Percentiles rank a stretch among this genome's conserved stretches.
These are phyloP conservation scores for Candida neerlandica DNA, from an alignment of 1,139 yeast species.

Conservation along the genomic window DNA sequence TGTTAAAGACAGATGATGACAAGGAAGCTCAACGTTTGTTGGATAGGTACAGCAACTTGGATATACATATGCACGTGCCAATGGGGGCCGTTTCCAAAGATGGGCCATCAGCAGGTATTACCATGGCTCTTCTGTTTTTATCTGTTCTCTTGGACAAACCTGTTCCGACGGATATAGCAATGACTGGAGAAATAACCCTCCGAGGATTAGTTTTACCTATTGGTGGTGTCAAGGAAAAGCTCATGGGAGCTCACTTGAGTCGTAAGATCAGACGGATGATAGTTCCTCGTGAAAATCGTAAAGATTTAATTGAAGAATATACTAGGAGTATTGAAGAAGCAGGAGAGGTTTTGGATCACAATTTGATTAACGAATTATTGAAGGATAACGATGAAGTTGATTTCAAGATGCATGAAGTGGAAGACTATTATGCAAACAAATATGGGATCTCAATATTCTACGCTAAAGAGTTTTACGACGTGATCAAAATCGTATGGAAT, in stretches of 20 bases:
- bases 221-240: constrained; percentile 86
- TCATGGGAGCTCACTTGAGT: constrained; percentile 80
- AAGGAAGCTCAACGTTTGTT: constrained; percentile 28
- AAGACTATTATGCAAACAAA: constrained; percentile 48
- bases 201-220: constrained; percentile 86
- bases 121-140: constrained; percentile 80
- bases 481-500: constrained; percentile 68
- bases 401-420: constrained; percentile 45
- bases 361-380: constrained; percentile 36
- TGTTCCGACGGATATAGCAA: constrained; percentile 71
- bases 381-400: constrained; percentile 35
- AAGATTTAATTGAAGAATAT: constrained; percentile 67
- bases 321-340: constrained; percentile 38
- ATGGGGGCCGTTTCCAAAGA: constrained; percentile 88
- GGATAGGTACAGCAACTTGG: constrained; percentile 53
- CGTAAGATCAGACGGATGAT: constrained; percentile 57
- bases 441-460: constrained; percentile 61
- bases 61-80: constrained; percentile 85
- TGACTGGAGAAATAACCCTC: constrained; percentile 93
- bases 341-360: constrained; percentile 18
- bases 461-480: constrained; percentile 81
- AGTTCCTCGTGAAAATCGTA: constrained; percentile 69
- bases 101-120: constrained; percentile 93
- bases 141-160: constrained; percentile 71
- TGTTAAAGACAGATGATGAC: constrained; percentile 24